Conservation (phyloP, 2,329 filamentous ascomycete species). For the Ophiocordyceps australis region DNA sequence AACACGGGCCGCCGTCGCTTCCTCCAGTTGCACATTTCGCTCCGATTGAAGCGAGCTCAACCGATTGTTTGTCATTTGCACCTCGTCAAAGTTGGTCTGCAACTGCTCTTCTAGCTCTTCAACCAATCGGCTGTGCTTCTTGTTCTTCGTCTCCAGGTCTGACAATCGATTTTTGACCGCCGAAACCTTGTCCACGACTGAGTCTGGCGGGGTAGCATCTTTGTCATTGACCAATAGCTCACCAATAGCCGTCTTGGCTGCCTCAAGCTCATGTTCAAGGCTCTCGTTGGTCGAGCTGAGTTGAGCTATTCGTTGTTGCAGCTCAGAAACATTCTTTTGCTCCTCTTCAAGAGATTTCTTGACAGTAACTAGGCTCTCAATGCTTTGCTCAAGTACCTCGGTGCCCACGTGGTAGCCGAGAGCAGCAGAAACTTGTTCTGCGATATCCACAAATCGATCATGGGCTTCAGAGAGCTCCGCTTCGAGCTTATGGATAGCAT, state of each 20-base stretch:
- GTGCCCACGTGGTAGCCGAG: conserved; percentile 45
- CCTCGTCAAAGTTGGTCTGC: conserved; percentile 86
- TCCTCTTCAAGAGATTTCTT: conserved; percentile 41
- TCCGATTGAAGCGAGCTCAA: conserved; percentile 67
- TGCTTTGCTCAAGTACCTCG: conserved; percentile 47
- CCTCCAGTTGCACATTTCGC: conserved; percentile 58
- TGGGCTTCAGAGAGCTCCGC: conserved; percentile 46
- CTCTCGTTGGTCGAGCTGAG: conserved; percentile 39
- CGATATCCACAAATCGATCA: conserved; percentile 45
- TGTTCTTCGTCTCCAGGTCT: conserved; percentile 50
- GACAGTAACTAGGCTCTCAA: conserved; percentile 35
- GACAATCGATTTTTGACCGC: conserved; percentile 47
- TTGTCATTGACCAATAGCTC: conserved; percentile 33
- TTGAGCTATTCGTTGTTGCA: conserved; percentile 36
- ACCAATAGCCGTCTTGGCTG: conserved; percentile 33
- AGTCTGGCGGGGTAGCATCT: conserved; percentile 21
- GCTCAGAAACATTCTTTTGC: conserved; percentile 36
- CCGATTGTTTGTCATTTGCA: conserved; percentile 68
- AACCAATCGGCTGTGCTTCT: conserved; percentile 81
- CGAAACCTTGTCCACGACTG: conserved; percentile 35
- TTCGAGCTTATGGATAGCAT: conserved; percentile 36
- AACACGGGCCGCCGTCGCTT: conserved; percentile 47
- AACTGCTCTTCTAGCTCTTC: conserved; percentile 96
- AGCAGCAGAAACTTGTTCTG: conserved; percentile 42
- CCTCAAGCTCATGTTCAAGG: conserved; percentile 43